Evolutionary conservation across 768 basidiomycete species (phyloP), one percentile per base, ranked within the genome.

Genomic region (Hypsizygus marmoreus): DNA sequence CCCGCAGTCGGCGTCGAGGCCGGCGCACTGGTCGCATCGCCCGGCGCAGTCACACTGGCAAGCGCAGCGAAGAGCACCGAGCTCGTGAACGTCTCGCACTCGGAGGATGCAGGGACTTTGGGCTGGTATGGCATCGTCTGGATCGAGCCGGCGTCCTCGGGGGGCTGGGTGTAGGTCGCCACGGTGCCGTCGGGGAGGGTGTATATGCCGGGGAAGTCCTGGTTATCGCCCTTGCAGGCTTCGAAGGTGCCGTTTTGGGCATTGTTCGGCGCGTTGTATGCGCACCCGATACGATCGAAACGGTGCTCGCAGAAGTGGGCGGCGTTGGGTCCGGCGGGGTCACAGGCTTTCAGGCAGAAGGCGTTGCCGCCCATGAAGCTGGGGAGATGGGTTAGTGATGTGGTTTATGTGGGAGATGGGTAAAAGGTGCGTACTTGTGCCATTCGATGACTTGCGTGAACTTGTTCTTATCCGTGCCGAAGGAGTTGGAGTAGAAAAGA

Each of bases 301-400:
- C 81, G 76, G 73, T 92, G 83, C 61, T 87, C 70, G 70, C 89
- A 91, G 55, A 62, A 76, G n/a, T 68, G 58, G 4, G 70, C 67
- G 0, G 76, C 72, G 55, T 80, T 72, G n/a, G 75, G 56, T 9
- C 70, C 68, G 1, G 62, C 51, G 2, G 82, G 82, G 56, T 88
- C 80, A 68, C 89, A 92, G 0, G 76, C 69, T 65, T 91, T 91
- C 53, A 87, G 57, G 65, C 88, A 91, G 73, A 88, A 86, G 17
- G 47, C 43, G 51, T 70, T 62, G 19, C 73, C 74, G 38, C 89
- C 89, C 59, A 88, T 81, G 74, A 91, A 91, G 61, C 86, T 86
- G 53, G 20, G 28, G 34, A 19, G 22, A 4, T 12, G 32, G 19
- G 36, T 49, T 34, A 51, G 23, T 25, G 22, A 24, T n/a, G 11